These are phyloP conservation scores for Wickerhamiella alocasiicola DNA, from an alignment of 805 yeast species.

Conservation along the genomic window DNA sequence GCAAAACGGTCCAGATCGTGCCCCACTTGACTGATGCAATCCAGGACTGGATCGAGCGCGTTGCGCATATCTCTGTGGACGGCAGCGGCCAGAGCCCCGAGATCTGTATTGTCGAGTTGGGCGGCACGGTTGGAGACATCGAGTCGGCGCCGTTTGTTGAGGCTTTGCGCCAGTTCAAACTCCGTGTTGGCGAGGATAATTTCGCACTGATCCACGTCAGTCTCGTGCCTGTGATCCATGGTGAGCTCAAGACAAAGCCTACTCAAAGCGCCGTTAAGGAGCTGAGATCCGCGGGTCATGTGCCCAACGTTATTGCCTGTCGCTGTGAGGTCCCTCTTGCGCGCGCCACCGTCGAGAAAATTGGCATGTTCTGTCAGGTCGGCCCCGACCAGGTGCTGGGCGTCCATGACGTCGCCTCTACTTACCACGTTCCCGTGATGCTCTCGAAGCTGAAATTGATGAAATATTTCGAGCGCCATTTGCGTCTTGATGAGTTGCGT, in stretches of 20 bases:
- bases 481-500: constrained; percentile 41
- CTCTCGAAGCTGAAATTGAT: constrained; percentile 78
- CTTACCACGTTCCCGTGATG: constrained; percentile 92
- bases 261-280: constrained; percentile 99
- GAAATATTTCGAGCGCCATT: constrained; percentile 52
- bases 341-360: constrained; percentile 77
- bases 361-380: constrained; percentile 98
- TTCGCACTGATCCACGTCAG: constrained; percentile 95
- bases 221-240: constrained; percentile 92
- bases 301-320: constrained; percentile 96
- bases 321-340: constrained; percentile 82
- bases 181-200: constrained; percentile 86
- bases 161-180: constrained; percentile 97
- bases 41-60: constrained; percentile 97
- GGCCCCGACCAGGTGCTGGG: constrained; percentile 97
- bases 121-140: constrained; percentile 99
- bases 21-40: constrained; percentile 96
- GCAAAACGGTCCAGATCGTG: constrained; percentile 98
- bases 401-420: constrained; percentile 91
- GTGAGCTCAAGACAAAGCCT: constrained; percentile 98
- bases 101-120: constrained; percentile 91
- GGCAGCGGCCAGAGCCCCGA: constrained; percentile 80
- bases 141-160: constrained; percentile 98
- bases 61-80: constrained; percentile 85
- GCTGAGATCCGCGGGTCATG: constrained; percentile 84